Base-by-base conservation (phyloP, 768 basidiomycete genomes). In the Leccinum sublutescens region DNA sequence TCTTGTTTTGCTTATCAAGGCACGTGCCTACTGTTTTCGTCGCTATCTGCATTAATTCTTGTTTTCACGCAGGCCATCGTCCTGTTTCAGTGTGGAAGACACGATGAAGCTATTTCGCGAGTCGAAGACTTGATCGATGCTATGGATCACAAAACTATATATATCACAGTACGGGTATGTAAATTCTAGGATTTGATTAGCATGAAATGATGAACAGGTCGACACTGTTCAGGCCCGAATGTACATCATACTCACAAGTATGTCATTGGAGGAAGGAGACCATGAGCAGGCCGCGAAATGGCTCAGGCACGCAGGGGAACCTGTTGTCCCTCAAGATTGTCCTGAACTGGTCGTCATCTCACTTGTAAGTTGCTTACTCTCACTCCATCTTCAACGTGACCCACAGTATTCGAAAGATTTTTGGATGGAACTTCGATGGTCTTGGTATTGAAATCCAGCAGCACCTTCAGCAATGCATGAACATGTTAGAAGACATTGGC, bases 1-100 rank as follows among this genome's bases (percentile, higher is more conserved):
- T n/a, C n/a, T 63, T 49, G 56, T 66, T 7, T 43, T 66, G 11
- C 34, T 60, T 5, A 55, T 66, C 25, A 66, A 63, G 61, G 65
- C 45, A 21, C 14, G 15, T 2, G 1, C 4, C 45, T 1, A 19
- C 15, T 2, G 5, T 25, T 6, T 0, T 23, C 0, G 0, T 1
- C 17, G 17, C 17, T 36, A 5, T 14, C 19, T 19, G 11, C 34
- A 21, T 9, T 0, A 3, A 54, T 19, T 0, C 3, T 29, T 34
- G 1, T 7, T 21, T 25, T 27, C 27, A 34, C 0, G 7, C 17
- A 63, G 62, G 62, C 62, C 1, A 49, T 59, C 21, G 23, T 63
- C 5, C 4, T 58, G 4, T 63, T 63, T 48, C 34, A 54, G 40
- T 64, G 50, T 4, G 55, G 61, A n/a, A 55, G 49, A 31, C 53